Conservation (phyloP, 768 basidiomycete species). For the Lactarius indigo region DNA sequence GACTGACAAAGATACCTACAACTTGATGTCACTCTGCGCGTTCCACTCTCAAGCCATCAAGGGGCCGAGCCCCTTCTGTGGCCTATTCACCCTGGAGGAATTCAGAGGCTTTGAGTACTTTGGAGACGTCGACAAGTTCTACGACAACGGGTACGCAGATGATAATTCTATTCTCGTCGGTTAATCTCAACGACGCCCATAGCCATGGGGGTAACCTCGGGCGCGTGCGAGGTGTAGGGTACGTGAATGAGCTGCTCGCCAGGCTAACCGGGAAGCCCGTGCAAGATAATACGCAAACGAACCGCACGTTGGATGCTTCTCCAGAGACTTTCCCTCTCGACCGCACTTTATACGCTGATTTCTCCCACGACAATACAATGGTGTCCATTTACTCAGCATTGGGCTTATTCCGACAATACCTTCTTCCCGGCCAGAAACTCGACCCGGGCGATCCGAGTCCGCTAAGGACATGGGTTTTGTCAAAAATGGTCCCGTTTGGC, state of each 20-base stretch:
- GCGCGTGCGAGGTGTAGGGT: slow-evolving; percentile 80
- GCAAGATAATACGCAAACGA: slow-evolving; percentile 69
- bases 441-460: slow-evolving; percentile 28
- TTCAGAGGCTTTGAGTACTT: slow-evolving; percentile 67
- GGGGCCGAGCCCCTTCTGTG: slow-evolving; percentile 62
- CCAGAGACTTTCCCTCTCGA: slow-evolving; percentile 69
- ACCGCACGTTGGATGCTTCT: slow-evolving; percentile 61
- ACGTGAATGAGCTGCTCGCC: slow-evolving; percentile 84
- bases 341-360: slow-evolving; percentile 68
- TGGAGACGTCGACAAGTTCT: slow-evolving; percentile 74
- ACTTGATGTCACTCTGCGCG: slow-evolving; percentile 70
- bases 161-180: background rate
- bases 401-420: slow-evolving; percentile 38
- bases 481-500: slow-evolving; percentile 69
- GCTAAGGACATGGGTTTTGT: slow-evolving; percentile 47
- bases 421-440: slow-evolving; percentile 23
- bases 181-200: background rate
- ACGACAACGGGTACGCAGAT: slow-evolving; percentile 60
- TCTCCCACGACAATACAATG: slow-evolving; percentile 86
- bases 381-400: slow-evolving; percentile 66
- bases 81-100: slow-evolving; percentile 60
- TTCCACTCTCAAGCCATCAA: slow-evolving; percentile 68
- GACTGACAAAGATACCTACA: slow-evolving; percentile 47
- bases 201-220: slow-evolving; percentile 71
- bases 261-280: slow-evolving; percentile 66